These are phyloP conservation scores for Tricholoma hemisulphureum DNA, from an alignment of 768 basidiomycete genomes.

Conservation along the genomic window DNA sequence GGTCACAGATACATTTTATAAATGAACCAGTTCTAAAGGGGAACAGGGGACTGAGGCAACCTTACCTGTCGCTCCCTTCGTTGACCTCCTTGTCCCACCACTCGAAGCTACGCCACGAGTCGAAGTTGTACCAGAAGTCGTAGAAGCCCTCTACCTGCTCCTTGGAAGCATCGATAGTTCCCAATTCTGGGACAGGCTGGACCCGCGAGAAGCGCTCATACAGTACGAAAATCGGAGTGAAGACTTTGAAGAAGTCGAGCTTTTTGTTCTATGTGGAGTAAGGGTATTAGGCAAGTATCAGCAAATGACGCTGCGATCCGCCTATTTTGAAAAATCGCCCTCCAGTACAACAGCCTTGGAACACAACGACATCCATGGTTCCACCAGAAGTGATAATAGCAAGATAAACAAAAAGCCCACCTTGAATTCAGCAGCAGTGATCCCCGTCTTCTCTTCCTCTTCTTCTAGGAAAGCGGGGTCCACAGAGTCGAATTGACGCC, in stretches of 20 bases:
- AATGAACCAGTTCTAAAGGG: neutral
- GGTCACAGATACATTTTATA: neutral
- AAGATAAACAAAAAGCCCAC: constrained; percentile 16
- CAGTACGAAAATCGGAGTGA: constrained; percentile 82
- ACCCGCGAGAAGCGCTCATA: constrained; percentile 90
- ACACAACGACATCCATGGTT: neutral
- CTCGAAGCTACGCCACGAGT: constrained; percentile 97
- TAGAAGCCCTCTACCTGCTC: constrained; percentile 89
- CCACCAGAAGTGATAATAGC: neutral
- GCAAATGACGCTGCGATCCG: no score
- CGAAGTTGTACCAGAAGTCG: constrained; percentile 99
- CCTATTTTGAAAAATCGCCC: no score
- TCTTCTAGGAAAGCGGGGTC: constrained; percentile 74
- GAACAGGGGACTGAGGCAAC: neutral
- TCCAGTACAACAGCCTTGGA: no score
- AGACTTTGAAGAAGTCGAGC: constrained; percentile 67
- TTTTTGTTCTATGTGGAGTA: constrained; percentile 39
- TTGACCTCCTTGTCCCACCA: constrained; percentile 98
- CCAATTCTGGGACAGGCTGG: constrained; percentile 82
- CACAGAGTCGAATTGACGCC: constrained; percentile 95
- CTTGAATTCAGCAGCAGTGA: constrained; percentile 57
- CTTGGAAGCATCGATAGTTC: constrained; percentile 68
- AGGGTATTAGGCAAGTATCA: no score
- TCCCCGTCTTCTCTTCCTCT: constrained; percentile 72
- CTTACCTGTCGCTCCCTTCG: constrained; percentile 90